Conservation (phyloP, 1,284 basidiomycete species). For the Omphalotus olearius region DNA sequence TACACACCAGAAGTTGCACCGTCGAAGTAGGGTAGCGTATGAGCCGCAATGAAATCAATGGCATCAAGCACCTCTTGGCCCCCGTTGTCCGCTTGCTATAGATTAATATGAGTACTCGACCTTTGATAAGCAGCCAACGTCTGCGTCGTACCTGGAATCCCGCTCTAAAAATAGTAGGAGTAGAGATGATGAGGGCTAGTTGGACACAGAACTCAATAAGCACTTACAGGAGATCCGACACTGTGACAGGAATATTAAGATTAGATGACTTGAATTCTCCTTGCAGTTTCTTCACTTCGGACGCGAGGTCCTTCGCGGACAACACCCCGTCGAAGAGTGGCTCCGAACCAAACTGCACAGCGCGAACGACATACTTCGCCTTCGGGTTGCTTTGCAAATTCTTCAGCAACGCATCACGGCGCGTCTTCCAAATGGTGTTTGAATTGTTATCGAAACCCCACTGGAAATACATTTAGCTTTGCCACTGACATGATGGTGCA, state of each 20-base stretch:
- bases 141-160: constrained; percentile 36
- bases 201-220: neutral
- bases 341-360: constrained; percentile 71
- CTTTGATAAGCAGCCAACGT: neutral
- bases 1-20: constrained; percentile 51
- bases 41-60: constrained; percentile 63
- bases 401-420: constrained; percentile 51
- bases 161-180: constrained; percentile 16
- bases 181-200: neutral
- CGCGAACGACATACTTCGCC: constrained; percentile 64
- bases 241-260: constrained; percentile 63
- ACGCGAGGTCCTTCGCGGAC: constrained; percentile 43
- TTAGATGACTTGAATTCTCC: constrained; percentile 43
- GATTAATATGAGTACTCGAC: neutral
- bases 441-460: constrained; percentile 53
- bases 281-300: constrained; percentile 50
- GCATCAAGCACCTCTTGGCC: constrained; percentile 58
- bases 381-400: constrained; percentile 58
- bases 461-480: constrained; percentile 26
- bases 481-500: neutral
- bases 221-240: constrained; percentile 42
- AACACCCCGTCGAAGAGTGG: constrained; percentile 66
- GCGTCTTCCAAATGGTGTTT: constrained; percentile 47
- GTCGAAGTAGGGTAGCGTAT: constrained; percentile 74
- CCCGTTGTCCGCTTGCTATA: constrained; percentile 34